Evolutionary conservation across 2,329 filamentous ascomycete species (phyloP).

Genomic region (Nemania diffusa): DNA sequence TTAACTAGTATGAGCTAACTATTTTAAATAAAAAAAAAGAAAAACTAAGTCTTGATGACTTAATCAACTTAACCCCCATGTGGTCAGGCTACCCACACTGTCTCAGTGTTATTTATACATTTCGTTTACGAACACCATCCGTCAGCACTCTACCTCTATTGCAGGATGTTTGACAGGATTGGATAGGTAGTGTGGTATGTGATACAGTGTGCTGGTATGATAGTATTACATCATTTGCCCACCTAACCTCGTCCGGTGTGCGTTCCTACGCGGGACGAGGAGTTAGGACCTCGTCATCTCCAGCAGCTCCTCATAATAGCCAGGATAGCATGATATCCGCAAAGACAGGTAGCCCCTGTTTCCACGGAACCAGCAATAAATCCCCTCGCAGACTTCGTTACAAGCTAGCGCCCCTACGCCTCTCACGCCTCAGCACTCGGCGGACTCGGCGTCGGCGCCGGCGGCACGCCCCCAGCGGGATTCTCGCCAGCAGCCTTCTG

Average conservation of each 20-base stretch:
- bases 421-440: constrained; percentile 20
- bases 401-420: not conserved
- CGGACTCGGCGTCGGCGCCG: constrained; percentile 14
- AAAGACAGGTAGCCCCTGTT: not conserved
- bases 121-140: constrained; percentile 5
- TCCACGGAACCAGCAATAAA: not conserved
- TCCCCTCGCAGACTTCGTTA: not conserved
- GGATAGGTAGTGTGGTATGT: not conserved
- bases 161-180: not conserved
- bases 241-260: not conserved
- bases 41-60: no score
- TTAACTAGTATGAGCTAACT: no score
- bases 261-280: not conserved
- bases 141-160: not conserved
- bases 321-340: not conserved
- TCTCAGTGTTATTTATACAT: constrained; percentile 21
- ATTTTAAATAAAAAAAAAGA: no score
- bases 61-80: no score
- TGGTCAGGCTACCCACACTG: no score
- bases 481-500: constrained; percentile 22
- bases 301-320: not conserved
- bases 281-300: not conserved
- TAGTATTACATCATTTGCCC: constrained; percentile 27
- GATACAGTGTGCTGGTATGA: constrained; percentile 22
- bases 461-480: not conserved